These are phyloP conservation scores for Fusarium agapanthi DNA, from an alignment of 2,329 filamentous ascomycete genomes.

Conservation along the genomic window DNA sequence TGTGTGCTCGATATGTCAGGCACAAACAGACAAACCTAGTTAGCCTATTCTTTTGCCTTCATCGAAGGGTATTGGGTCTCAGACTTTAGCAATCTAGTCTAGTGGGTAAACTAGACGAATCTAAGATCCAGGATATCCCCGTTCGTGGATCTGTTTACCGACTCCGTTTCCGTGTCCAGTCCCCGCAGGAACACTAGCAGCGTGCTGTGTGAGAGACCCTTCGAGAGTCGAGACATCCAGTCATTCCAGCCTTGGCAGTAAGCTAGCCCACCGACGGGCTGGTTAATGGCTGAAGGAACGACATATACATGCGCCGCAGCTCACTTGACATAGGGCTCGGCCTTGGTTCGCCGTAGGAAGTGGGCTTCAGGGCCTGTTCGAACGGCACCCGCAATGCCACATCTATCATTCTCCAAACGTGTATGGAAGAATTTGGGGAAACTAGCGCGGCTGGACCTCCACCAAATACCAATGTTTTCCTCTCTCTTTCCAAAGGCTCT, in stretches of 20 bases:
- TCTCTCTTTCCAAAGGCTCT: neutral
- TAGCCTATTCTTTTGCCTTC: neutral
- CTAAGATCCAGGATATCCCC: constrained; percentile 3
- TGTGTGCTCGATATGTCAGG: neutral
- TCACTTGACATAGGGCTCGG: constrained; percentile 44
- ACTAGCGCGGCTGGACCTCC: constrained; percentile 13
- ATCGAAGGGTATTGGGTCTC: neutral
- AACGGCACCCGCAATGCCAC: constrained; percentile 38
- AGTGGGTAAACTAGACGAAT: neutral
- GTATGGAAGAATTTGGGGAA: constrained; percentile 32
- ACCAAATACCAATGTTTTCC: constrained; percentile 9
- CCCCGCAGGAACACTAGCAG: constrained; percentile 15
- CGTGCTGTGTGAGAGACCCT: constrained; percentile 12
- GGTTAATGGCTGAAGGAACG: constrained; percentile 34
- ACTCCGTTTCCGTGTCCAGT: constrained; percentile 10
- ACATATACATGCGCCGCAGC: constrained; percentile 45
- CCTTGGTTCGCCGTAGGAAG: constrained; percentile 32
- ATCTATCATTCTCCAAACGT: constrained; percentile 32
- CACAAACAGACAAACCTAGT: neutral
- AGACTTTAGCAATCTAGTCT: neutral
- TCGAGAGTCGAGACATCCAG: neutral
- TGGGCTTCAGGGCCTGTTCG: constrained; percentile 33
- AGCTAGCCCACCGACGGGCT: constrained; percentile 30
- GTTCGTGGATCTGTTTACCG: constrained; percentile 20
- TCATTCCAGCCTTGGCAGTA: constrained; percentile 11